Conservation (phyloP, 805 yeast genomes). For the Pichia heedii region DNA sequence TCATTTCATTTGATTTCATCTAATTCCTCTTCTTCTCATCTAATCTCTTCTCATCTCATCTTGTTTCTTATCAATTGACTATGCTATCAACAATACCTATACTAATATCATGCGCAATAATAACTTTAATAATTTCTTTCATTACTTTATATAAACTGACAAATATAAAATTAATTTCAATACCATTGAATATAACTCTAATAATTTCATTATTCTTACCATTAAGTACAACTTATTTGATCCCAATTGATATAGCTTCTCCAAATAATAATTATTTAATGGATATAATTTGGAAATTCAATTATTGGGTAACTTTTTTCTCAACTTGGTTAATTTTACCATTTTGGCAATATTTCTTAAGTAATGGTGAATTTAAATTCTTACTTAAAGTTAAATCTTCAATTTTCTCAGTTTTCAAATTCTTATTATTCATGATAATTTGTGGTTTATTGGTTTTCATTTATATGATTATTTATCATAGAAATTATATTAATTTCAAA, state of each 20-base stretch:
- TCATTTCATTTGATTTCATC: no score
- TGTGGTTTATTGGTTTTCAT: slow-evolving; percentile 46
- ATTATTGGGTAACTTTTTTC: slow-evolving; percentile 75
- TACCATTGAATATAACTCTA: slow-evolving; percentile 38
- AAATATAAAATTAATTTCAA: slow-evolving; percentile 28
- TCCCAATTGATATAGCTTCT: slow-evolving; percentile 62
- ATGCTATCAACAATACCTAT: neutral
- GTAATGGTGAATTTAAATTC: slow-evolving; percentile 55
- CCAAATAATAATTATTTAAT: slow-evolving; percentile 30
- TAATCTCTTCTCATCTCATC: no score
- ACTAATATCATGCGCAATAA: slow-evolving; percentile 16
- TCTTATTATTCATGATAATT: slow-evolving; percentile 48
- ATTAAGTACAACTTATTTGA: slow-evolving; percentile 58
- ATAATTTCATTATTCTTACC: slow-evolving; percentile 64
- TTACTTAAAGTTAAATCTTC: slow-evolving; percentile 46
- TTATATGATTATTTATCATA: slow-evolving; percentile 42
- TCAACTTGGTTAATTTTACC: slow-evolving; percentile 76
- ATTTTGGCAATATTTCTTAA: slow-evolving; percentile 59
- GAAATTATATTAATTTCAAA: slow-evolving; percentile 27
- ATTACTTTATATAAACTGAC: slow-evolving; percentile 30
- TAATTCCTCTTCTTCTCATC: no score
- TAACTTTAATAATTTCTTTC: slow-evolving; percentile 26
- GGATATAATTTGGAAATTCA: slow-evolving; percentile 49
- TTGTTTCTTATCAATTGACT: no score
- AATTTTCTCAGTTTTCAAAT: slow-evolving; percentile 43